These are phyloP conservation scores for Aphanomyces cochlioides DNA, from an alignment of 352 stramenopile genomes.

Conservation along the genomic window DNA sequence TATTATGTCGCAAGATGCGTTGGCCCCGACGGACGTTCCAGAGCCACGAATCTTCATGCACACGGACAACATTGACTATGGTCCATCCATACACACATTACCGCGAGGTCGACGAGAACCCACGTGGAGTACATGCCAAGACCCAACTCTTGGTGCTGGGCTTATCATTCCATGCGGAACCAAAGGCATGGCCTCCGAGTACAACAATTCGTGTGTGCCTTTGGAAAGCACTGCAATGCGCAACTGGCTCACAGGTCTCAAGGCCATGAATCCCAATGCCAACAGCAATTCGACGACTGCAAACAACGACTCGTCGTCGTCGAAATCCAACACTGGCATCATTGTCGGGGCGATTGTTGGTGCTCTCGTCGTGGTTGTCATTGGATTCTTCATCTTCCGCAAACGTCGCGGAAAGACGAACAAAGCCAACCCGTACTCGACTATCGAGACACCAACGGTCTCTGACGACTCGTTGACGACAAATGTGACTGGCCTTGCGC, in stretches of 20 bases:
- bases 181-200: neutral
- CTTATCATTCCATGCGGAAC: neutral
- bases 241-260: neutral
- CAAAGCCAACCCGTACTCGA: neutral
- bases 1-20: neutral
- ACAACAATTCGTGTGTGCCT: neutral
- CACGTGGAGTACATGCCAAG: neutral
- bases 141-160: neutral
- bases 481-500: neutral
- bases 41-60: neutral
- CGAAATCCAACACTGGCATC: neutral
- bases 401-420: neutral
- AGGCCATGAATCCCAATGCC: neutral
- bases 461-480: neutral
- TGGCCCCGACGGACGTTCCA: neutral
- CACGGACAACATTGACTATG: conserved; percentile 2
- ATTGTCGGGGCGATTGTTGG: neutral
- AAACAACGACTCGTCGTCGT: too few species aligned
- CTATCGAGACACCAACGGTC: neutral
- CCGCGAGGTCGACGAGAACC: neutral
- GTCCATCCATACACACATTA: neutral
- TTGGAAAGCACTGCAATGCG: neutral
- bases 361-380: neutral
- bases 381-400: neutral
- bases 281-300: too few species aligned